These are phyloP conservation scores for Termitomyces sp. DNA, from an alignment of 768 basidiomycete species.

Conservation along the genomic window DNA sequence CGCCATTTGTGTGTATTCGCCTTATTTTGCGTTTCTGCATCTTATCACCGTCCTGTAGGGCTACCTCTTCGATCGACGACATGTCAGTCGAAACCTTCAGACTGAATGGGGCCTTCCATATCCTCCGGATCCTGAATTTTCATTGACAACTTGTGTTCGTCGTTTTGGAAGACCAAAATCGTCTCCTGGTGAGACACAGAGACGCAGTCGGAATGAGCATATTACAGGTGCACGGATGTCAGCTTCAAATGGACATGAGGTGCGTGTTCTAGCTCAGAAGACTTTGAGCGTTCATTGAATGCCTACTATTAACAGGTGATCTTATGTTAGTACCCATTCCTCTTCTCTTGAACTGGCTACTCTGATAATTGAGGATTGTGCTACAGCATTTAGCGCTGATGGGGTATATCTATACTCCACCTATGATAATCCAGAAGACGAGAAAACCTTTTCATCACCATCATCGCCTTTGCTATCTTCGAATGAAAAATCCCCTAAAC, in stretches of 20 bases:
- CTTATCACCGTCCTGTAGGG: constrained; percentile 41
- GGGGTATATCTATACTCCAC: constrained; percentile 74
- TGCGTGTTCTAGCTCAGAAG: constrained; percentile 23
- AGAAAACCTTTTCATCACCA: constrained; percentile 14
- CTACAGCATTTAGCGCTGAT: constrained; percentile 68
- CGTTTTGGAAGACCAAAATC: constrained; percentile 57
- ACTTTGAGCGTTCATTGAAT: neutral
- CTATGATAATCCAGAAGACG: constrained; percentile 48
- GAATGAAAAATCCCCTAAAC: constrained; percentile 20
- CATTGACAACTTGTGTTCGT: constrained; percentile 73
- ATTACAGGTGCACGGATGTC: constrained; percentile 79
- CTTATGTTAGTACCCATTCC: constrained; percentile 44
- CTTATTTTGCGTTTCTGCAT: neutral
- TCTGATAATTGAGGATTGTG: neutral
- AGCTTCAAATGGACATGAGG: constrained; percentile 70
- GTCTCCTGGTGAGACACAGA: constrained; percentile 24
- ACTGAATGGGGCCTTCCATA: constrained; percentile 68
- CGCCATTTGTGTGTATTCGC: constrained; percentile 57
- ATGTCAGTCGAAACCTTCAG: constrained; percentile 54
- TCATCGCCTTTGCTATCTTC: constrained; percentile 26
- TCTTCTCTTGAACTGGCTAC: constrained; percentile 1
- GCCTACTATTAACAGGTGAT: constrained; percentile 42
- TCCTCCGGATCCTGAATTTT: constrained; percentile 32
- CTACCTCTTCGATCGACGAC: constrained; percentile 81
- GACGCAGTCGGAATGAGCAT: constrained; percentile 46